Conservation (phyloP, 306 rosid species). For the Quercus wislizeni region DNA sequence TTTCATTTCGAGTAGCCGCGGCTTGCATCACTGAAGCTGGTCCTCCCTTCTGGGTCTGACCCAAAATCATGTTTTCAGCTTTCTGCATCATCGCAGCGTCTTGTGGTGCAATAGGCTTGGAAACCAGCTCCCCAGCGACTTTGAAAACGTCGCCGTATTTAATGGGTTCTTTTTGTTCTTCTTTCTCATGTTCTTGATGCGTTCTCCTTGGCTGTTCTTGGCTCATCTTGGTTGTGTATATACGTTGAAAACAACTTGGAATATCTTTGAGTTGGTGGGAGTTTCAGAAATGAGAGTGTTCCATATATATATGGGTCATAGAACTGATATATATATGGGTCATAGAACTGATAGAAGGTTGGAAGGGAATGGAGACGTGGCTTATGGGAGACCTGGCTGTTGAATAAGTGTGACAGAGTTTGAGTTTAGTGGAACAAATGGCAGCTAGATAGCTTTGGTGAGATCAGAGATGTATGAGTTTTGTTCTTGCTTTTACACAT, state of each 20-base stretch:
- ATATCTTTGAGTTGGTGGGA: neutral
- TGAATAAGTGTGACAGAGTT: neutral
- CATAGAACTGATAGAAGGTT: neutral
- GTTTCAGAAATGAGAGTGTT: neutral
- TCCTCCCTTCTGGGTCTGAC: conserved; percentile 57
- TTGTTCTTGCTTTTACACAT: neutral
- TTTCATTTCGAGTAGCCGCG: conserved; percentile 56
- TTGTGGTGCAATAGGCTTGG: conserved; percentile 53
- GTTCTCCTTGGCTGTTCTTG: conserved; percentile 48
- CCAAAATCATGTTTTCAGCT: conserved; percentile 53
- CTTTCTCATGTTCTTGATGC: conserved; percentile 2
- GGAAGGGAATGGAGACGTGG: neutral
- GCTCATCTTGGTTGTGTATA: conserved; percentile 38
- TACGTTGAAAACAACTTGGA: neutral
- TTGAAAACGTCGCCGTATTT: conserved; percentile 65
- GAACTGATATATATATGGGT: neutral
- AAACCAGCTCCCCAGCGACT: conserved; percentile 55
- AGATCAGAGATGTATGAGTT: neutral
- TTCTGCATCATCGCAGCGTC: conserved; percentile 89
- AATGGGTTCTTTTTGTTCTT: conserved; percentile 35
- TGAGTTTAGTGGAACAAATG: neutral
- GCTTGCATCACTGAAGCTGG: conserved; percentile 64
- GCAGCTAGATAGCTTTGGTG: neutral
- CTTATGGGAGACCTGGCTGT: neutral
- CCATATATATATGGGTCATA: too few relatives aligned